Base-by-base conservation (phyloP, 805 yeast species). In the Maudiozyma bulderi region DNA sequence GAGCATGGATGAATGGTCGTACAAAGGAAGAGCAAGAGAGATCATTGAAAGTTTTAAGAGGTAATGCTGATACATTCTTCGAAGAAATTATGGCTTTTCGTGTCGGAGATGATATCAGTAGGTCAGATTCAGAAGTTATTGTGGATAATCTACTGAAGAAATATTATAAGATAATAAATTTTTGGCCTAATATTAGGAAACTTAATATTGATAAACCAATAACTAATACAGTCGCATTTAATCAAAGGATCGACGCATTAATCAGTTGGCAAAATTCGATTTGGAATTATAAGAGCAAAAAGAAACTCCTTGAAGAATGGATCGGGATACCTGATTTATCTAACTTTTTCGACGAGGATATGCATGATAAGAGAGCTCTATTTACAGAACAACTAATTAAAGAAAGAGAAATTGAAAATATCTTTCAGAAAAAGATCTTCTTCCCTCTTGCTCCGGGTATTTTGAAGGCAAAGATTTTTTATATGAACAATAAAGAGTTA, bases 361-460 rank as follows among this genome's bases (percentile, higher is more conserved):
- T 62, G 37, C 56, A 60, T 14, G 50, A 52, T 1, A 71, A 77
- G 14, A 26, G 50, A 79, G 49, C 74, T 80, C 47, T 78, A 91
- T 79, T 91, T 58, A 95, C 95, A 1, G 97, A 90, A 60, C 75
- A 84, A 44, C 74, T 89, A 47, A 73, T 89, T 73, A 88, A 87
- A 56, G 91, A 84, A 58, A 83, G 84, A 55, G 89, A 83, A 51
- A 80, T 85, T 10, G 83, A 81, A 48, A 76, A 81, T 26, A 76
- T 88, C 8, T 87, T 90, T 64, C 77, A 78, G 48, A 79, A 77
- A 55, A 76, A 93, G 40, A 74, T 89, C 15, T 80, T 86, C 56
- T 69, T 72, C 2, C 82, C 85, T 1, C 71, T 87, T 30, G 81
- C 86, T 2, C 95, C 93, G 3, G 83, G 96, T 82, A 78, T 88